Evolutionary conservation across 177 flowering plant genomes (phyloP), one percentile per base, ranked within the genome.

Genomic region (Tripterygium wilfordii): DNA sequence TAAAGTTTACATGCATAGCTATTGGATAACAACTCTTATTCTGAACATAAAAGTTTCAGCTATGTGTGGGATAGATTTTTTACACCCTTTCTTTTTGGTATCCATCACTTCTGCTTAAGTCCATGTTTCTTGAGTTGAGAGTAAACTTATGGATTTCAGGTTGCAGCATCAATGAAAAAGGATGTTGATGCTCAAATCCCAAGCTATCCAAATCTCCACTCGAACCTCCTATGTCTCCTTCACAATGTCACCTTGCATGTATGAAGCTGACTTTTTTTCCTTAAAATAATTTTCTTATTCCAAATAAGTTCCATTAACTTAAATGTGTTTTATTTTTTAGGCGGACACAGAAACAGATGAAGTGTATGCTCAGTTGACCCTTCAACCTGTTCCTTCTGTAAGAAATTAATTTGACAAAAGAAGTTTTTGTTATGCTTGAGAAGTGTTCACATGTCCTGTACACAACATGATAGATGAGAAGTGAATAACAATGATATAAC

Each of bases 311-410:
- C 18, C 37, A 27, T 15, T 26, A 16, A 54, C 13, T 50, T 28
- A 5, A 4, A 45, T 52, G 3, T 52, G 31, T 54, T 60, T 45
- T 20, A 25, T 49, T 61, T 42, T 45, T 15, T 58, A 90, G 97
- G 97, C 97, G 12, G 95, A 87, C 58, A 76, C 85, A 35, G 97
- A 90, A 64, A 86, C 97, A 4, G 97, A 89, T 59, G 97, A 89
- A 72, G 97, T 86, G 7, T 89, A 82, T 80, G 90, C 97, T 41
- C 94, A 87, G 65, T 87, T 90, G 97, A 82, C 88, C 20, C 88
- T 90, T 10, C 97, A 84, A 58, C 97, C 97, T 0, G 91, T 90
- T 64, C 66, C 86, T 63, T 66, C 88, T 10, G 97, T 89, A 69
- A 68, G 82, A 10, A 22, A 21, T 22, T 36, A 5, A 41, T 53